phyloP scores from a whole-genome alignment of 2,329 filamentous ascomycete species.

The Cordyceps cateniannulata region DNA sequence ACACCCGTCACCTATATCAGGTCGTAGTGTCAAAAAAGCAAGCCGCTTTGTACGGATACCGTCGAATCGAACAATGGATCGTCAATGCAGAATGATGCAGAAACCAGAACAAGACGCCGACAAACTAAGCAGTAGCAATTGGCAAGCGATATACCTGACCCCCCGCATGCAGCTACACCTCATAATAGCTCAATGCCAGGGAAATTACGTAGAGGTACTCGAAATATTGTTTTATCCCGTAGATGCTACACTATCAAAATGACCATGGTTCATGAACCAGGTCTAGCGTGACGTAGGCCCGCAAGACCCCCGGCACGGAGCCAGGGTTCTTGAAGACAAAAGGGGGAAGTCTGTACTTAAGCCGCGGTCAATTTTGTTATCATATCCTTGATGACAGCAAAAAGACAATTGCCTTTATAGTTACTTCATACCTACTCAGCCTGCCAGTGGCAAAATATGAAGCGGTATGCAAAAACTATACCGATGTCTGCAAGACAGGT shows the following conservation, averaged over 20 bases:
- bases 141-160: not conserved
- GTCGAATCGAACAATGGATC: not conserved
- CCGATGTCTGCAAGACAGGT: no score
- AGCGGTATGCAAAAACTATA: not conserved
- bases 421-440: no score
- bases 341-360: not conserved
- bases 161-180: conserved; percentile 1
- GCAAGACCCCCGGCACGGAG: not conserved
- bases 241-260: not conserved
- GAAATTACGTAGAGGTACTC: conserved; percentile 4
- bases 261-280: not conserved
- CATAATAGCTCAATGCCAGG: not conserved
- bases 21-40: conserved; percentile 1
- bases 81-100: conserved; percentile 1
- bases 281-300: conserved; percentile 5
- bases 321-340: not conserved
- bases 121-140: no score
- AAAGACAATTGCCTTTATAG: no score
- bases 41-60: not conserved
- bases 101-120: not conserved
- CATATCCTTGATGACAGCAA: no score
- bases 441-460: no score
- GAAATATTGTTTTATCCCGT: conserved; percentile 5
- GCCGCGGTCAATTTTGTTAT: no score
- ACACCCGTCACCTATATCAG: conserved; percentile 3